Evolutionary conservation across 2,329 filamentous ascomycete species (phyloP), one percentile per base, ranked within the genome.

Genomic region (Tolypocladium cylindrosporum): DNA sequence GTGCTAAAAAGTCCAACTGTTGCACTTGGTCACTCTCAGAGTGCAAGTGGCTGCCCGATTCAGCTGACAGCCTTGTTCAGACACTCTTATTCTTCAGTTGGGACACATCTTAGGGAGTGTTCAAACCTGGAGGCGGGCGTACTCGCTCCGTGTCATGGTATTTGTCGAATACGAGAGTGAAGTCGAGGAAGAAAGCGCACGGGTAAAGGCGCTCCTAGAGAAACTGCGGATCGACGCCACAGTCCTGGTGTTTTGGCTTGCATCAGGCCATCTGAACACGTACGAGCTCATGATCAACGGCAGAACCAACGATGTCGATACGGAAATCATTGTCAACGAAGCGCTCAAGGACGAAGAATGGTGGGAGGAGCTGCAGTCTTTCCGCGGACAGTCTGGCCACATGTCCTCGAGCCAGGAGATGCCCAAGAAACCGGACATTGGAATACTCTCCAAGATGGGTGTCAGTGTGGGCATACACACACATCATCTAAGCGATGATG

Each of bases 111-210:
- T 96, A 1, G 84, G 88, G 62, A 94, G 89, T 1, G 90, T 94
- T 0, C 87, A 87, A 3, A 84, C 87, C 0, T 96, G 90, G 90
- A 89, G 88, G 65, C 84, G 82, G 56, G 81, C 79, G 0, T 94
- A 89, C 69, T 80, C 77, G 45, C 73, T 95, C 9, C 85, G 91
- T 43, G 88, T 96, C 4, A 83, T 88, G 57, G 90, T 95, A 0
- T 96, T 96, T 69, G 91, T 96, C 24, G 91, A 96, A 67, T 95
- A 95, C 64, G 90, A 94, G 68, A 84, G 79, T 34, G 91, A 96
- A 63, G 86, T 96, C 0, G 83, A 88, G 43, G 89, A 95, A 70
- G 91, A 96, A 70, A 78, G 83, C 41, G 82, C 80, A 1, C 79
- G 90, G 58, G 87, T 95, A 19, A 83, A 83, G 59, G 83, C 87